Conservation (phyloP, 768 basidiomycete species). For the Leucosporidium yakuticum region DNA sequence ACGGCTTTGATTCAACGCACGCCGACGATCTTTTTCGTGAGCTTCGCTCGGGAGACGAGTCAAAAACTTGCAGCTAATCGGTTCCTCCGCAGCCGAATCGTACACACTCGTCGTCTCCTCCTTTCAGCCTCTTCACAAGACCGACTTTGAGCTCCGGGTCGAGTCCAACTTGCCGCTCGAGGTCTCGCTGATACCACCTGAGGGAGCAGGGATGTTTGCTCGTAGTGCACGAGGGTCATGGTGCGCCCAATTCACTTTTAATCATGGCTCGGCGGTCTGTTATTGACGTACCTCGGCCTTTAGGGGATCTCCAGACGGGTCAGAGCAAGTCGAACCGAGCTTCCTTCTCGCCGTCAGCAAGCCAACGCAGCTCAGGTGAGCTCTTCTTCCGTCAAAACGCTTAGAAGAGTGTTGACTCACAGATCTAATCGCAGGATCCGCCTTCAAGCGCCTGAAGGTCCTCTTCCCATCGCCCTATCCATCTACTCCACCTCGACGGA, state of each 20-base stretch:
- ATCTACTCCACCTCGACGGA: slow-evolving; percentile 59
- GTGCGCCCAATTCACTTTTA: slow-evolving; percentile 46
- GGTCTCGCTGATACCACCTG: slow-evolving; percentile 63
- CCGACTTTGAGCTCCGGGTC: slow-evolving; percentile 60
- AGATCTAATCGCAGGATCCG: slow-evolving; percentile 54
- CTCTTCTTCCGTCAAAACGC: background rate
- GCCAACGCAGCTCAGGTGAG: slow-evolving; percentile 57
- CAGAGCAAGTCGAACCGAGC: slow-evolving; percentile 52
- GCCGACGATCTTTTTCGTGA: slow-evolving; percentile 54
- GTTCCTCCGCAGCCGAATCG: slow-evolving; percentile 55
- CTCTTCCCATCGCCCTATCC: slow-evolving; percentile 48
- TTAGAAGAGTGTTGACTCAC: background rate
- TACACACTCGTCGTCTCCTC: slow-evolving; percentile 81
- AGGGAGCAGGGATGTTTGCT: slow-evolving; percentile 83
- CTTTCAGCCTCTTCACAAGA: slow-evolving; percentile 67
- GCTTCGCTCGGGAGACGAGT: slow-evolving; percentile 4
- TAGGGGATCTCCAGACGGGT: slow-evolving; percentile 11
- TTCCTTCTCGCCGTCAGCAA: slow-evolving; percentile 56
- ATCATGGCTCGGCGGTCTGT: background rate
- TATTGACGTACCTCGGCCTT: no score
- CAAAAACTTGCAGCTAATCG: background rate
- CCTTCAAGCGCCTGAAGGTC: slow-evolving; percentile 54
- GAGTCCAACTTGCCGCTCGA: slow-evolving; percentile 53
- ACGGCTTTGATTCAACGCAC: slow-evolving; percentile 61
- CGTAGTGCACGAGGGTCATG: slow-evolving; percentile 66